Percentiles rank a stretch among this genome's conserved stretches.
Evolutionary conservation across 768 basidiomycete species (phyloP).

Genomic region (Termitomyces eurrhizus): DNA sequence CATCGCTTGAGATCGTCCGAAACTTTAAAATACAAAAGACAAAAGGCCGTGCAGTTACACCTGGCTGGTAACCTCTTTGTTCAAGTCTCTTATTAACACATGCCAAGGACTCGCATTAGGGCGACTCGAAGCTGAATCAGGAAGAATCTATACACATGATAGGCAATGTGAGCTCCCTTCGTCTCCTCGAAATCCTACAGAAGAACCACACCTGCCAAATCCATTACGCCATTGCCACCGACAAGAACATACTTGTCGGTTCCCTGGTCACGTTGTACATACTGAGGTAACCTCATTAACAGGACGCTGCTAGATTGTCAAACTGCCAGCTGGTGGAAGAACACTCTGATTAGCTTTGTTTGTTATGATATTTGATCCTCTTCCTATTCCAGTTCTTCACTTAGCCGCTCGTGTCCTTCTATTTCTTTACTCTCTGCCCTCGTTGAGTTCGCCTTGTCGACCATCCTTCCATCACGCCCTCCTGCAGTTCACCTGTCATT

Average conservation of each 20-base stretch:
- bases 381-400: not conserved
- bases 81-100: not conserved
- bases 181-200: not conserved
- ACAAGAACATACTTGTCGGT: no score
- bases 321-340: not conserved
- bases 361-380: not conserved
- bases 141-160: not conserved
- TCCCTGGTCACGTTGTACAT: not conserved
- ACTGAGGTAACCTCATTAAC: not conserved
- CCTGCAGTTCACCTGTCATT: not conserved
- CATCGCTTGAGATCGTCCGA: not conserved
- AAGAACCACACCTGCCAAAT: not conserved
- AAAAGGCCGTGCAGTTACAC: not conserved
- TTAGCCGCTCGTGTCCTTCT: no score
- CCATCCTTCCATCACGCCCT: not conserved
- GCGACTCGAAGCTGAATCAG: not conserved
- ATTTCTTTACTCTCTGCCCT: no score
- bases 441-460: not conserved
- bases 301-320: not conserved
- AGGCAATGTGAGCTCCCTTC: not conserved
- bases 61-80: not conserved
- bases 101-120: not conserved
- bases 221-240: not conserved
- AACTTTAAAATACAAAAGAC: constrained; percentile 2
- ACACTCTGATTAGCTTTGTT: not conserved